These are phyloP conservation scores for Citrullus colocynthis DNA, from an alignment of 306 rosid species.

Conservation along the genomic window DNA sequence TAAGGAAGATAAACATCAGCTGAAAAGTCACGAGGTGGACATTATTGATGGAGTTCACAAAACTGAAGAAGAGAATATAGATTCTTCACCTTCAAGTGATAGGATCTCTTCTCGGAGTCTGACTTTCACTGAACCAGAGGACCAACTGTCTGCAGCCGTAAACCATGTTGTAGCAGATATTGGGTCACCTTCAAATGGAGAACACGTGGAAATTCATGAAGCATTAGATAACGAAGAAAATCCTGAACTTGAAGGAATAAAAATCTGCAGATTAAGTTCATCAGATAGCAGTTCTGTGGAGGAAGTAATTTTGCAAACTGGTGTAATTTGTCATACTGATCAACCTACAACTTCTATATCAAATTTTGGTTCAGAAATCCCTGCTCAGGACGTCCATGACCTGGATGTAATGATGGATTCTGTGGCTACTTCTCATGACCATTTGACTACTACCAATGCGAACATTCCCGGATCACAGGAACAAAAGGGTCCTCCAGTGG, in stretches of 20 bases:
- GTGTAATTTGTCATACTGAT: background rate
- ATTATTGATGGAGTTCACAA: conserved; percentile 6
- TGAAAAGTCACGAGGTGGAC: conserved; percentile 13
- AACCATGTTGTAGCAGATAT: conserved; percentile 4
- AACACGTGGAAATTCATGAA: conserved; percentile 3
- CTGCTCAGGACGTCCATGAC: background rate
- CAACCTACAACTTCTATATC: conserved; percentile 5
- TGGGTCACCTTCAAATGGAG: background rate
- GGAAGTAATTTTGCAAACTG: conserved; percentile 13
- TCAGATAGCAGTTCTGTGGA: conserved; percentile 18
- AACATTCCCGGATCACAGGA: background rate
- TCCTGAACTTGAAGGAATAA: conserved; percentile 6
- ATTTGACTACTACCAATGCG: background rate
- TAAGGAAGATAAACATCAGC: conserved; percentile 11
- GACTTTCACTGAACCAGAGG: background rate
- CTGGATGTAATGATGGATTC: background rate
- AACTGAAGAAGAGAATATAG: conserved; percentile 10
- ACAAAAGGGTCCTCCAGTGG: background rate
- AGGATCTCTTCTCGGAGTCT: conserved; percentile 13
- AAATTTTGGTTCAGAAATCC: background rate
- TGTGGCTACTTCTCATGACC: background rate
- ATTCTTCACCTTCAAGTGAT: conserved; percentile 25
- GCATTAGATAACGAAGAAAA: conserved; percentile 8
- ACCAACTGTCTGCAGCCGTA: background rate
- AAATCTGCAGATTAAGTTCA: conserved; percentile 13